Percentiles rank a stretch among this genome's conserved stretches.
phyloP scores from a whole-genome alignment of 1,139 yeast species.

The Yamadazyma sp. region DNA sequence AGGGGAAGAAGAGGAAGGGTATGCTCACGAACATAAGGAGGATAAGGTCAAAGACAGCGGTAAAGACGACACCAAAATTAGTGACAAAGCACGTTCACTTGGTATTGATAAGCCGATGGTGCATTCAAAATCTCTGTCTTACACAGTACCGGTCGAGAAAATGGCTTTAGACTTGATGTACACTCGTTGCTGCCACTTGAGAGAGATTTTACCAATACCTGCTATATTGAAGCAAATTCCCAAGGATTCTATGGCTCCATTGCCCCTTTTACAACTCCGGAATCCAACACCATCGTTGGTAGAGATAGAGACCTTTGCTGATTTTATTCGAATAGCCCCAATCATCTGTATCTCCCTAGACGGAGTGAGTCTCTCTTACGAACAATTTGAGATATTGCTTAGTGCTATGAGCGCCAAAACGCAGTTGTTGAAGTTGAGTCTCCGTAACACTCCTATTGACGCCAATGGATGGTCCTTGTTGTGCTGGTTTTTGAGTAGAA shows the following conservation, averaged over 20 bases:
- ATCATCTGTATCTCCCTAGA: slow-evolving; percentile 66
- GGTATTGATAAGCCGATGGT: slow-evolving; percentile 53
- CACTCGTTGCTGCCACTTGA: slow-evolving; percentile 72
- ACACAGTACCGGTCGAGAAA: slow-evolving; percentile 39
- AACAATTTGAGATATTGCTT: slow-evolving; percentile 63
- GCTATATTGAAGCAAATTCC: slow-evolving; percentile 76
- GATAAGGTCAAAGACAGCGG: slow-evolving; percentile 18
- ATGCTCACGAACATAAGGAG: slow-evolving; percentile 11
- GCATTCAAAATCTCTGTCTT: slow-evolving; percentile 22
- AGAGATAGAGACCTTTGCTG: slow-evolving; percentile 73
- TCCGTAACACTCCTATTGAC: slow-evolving; percentile 70
- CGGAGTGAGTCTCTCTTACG: slow-evolving; percentile 63
- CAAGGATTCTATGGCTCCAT: slow-evolving; percentile 65
- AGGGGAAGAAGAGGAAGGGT: slow-evolving; percentile 18
- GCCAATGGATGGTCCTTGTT: slow-evolving; percentile 69
- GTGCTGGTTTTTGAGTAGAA: slow-evolving; percentile 69
- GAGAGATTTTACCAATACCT: slow-evolving; percentile 75
- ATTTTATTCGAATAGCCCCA: slow-evolving; percentile 73
- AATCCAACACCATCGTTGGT: slow-evolving; percentile 76
- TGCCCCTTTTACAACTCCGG: slow-evolving; percentile 61
- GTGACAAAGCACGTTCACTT: slow-evolving; percentile 35
- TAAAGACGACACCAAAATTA: slow-evolving; percentile 29
- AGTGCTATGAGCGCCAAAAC: slow-evolving; percentile 61
- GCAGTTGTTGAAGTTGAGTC: slow-evolving; percentile 63
- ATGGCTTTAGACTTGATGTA: slow-evolving; percentile 65